Evolutionary conservation across 331 rosid species (phyloP), one percentile per base, ranked within the genome.

Genomic region (Phaseolus coccineus): DNA sequence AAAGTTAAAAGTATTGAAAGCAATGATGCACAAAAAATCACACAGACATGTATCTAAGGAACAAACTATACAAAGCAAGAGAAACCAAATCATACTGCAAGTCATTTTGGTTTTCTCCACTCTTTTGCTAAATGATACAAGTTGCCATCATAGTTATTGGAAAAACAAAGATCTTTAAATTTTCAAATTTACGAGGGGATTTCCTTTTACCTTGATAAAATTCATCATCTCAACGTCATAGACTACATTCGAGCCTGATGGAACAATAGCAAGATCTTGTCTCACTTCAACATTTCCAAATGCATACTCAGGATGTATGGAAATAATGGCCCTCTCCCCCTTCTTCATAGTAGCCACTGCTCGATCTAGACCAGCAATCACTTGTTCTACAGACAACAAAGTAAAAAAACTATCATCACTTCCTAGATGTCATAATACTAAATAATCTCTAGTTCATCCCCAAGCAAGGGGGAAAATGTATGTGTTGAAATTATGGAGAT

Each of bases 311-410:
- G 91, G 88, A 67, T 91, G 91, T 87, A 91, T 84, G 16, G 71
- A 84, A 79, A 91, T 24, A 27, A 84, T 68, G 72, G 93, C 91
- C 69, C 56, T 84, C 83, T 91, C 97, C 13, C 93, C 89, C 85
- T 87, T 91, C 83, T 81, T 89, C 94, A 91, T 91, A 33, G 94
- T 88, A 65, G 87, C 89, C 76, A 87, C 89, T 6, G 88, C 93
- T 76, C 57, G 81, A 78, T 90, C 97, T 70, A 91, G 78, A 73
- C 97, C 91, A 65, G 65, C 44, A 79, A 91, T 82, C 77, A 90
- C 97, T 88, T 88, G 89, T 74, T 91, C 94, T 90, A 65, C 77
- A 85, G 52, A 61, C 51, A 83, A 61, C 25, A 77, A 65, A 40
- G 55, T 30, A 62, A 46, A 56, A 80, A 46, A 14, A 76, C 46